phyloP scores from a whole-genome alignment of 2,329 filamentous ascomycete species.

The Microdochium paspali region DNA sequence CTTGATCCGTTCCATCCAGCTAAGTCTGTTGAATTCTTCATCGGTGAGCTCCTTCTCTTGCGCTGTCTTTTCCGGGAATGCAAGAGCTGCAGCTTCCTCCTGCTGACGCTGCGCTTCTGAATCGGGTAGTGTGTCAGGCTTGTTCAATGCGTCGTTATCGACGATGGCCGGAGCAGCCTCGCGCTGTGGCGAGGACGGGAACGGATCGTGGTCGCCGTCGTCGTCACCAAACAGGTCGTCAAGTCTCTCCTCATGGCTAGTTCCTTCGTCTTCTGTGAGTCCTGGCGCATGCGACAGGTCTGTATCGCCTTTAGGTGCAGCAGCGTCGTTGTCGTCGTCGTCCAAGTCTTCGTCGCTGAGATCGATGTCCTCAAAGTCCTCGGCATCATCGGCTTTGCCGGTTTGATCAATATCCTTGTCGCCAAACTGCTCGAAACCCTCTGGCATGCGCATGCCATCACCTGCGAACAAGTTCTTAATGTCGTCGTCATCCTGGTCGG shows the following conservation, averaged over 20 bases:
- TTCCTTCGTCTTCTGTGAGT: slow-evolving; percentile 49
- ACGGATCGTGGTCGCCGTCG: slow-evolving; percentile 27
- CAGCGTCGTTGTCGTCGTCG: slow-evolving; percentile 60
- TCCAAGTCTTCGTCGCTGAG: slow-evolving; percentile 87
- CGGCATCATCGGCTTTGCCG: slow-evolving; percentile 84
- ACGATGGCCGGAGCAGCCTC: slow-evolving; percentile 13
- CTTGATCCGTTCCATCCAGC: slow-evolving; percentile 24
- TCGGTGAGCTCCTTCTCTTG: slow-evolving; percentile 20
- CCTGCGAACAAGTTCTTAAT: slow-evolving; percentile 33
- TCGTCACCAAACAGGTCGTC: slow-evolving; percentile 64
- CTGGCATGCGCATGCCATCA: slow-evolving; percentile 38
- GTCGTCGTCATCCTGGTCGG: slow-evolving; percentile 20
- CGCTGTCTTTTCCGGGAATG: slow-evolving; percentile 3
- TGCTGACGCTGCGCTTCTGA: neutral
- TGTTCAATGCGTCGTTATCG: neutral
- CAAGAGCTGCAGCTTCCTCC: neutral
- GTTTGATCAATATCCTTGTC: slow-evolving; percentile 46
- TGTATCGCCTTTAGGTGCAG: slow-evolving; percentile 17
- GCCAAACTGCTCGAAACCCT: slow-evolving; percentile 28
- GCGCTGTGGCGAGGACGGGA: slow-evolving; percentile 33
- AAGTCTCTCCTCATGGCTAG: slow-evolving; percentile 43
- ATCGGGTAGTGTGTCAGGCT: neutral
- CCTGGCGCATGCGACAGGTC: slow-evolving; percentile 37
- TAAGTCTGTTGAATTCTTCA: slow-evolving; percentile 23
- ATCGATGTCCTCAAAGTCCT: slow-evolving; percentile 88